Evolutionary conservation across 148 eudicot genomes (phyloP).

Genomic region (Camellia granthamiana): DNA sequence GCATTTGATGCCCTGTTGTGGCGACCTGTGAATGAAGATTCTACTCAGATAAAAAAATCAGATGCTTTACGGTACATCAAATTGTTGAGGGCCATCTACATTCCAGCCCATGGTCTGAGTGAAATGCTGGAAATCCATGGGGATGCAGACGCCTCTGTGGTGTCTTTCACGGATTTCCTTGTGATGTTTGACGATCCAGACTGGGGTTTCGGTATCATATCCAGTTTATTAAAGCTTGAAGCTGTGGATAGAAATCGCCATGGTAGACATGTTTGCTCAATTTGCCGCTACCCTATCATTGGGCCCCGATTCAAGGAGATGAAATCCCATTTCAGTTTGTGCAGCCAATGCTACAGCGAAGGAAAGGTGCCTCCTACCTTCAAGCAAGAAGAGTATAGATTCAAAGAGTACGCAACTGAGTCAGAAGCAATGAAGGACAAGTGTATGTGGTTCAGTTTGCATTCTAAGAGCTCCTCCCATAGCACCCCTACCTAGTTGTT

Average conservation of each 20-base stretch:
- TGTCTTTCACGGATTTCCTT: constrained; percentile 64
- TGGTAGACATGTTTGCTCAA: constrained; percentile 65
- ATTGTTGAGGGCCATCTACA: constrained; percentile 74
- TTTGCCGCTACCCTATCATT: constrained; percentile 89
- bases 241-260: constrained; percentile 79
- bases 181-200: constrained; percentile 86
- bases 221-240: constrained; percentile 73
- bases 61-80: constrained; percentile 69
- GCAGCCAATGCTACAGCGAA: constrained; percentile 85
- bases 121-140: constrained; percentile 88
- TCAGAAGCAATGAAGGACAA: constrained; percentile 79
- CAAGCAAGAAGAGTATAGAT: constrained; percentile 79
- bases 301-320: constrained; percentile 89
- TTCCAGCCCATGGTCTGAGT: constrained; percentile 70
- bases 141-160: constrained; percentile 51
- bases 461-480: constrained; percentile 39
- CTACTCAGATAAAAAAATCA: constrained; percentile 51
- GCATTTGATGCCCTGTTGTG: constrained; percentile 85
- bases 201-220: constrained; percentile 89
- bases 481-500: constrained; percentile 21
- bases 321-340: constrained; percentile 72
- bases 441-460: constrained; percentile 69
- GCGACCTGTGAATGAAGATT: constrained; percentile 68
- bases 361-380: constrained; percentile 86
- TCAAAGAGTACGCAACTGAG: constrained; percentile 78